Percentiles rank a stretch among this genome's conserved stretches.
phyloP scores from a whole-genome alignment of 192 early-diverging fungal species.

The Coemansia sp. region DNA sequence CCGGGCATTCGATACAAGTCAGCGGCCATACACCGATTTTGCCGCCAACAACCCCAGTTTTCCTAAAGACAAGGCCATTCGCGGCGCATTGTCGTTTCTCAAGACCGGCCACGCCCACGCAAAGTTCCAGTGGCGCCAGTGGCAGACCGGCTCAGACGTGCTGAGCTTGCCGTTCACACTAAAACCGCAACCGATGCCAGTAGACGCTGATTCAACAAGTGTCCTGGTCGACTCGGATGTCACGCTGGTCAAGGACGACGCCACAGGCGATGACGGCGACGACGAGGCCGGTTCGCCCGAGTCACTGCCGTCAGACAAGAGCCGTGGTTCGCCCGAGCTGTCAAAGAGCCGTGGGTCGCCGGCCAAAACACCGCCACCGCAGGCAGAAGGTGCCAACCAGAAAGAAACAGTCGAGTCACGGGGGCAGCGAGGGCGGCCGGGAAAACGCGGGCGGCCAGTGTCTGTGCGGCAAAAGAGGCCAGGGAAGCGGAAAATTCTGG shows the following conservation, averaged over 20 bases:
- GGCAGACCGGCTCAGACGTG: conserved; percentile 47
- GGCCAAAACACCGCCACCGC: neutral
- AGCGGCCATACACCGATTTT: conserved; percentile 49
- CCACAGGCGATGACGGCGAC: conserved; percentile 4
- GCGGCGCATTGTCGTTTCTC: conserved; percentile 37
- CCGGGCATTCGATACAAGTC: conserved; percentile 34
- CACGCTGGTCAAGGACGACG: conserved; percentile 18
- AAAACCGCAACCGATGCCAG: neutral
- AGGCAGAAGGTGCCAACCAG: neutral
- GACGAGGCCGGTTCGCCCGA: conserved; percentile 1
- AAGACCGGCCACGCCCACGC: conserved; percentile 38
- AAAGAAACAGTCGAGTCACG: neutral
- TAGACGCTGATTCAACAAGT: neutral
- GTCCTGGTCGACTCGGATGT: conserved; percentile 22
- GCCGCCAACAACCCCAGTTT: conserved; percentile 31
- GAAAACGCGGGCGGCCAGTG: too few relatives aligned
- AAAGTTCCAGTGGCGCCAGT: conserved; percentile 46
- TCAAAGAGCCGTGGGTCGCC: neutral
- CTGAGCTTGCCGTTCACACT: conserved; percentile 40
- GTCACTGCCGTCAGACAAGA: neutral
- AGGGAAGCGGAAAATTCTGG: neutral
- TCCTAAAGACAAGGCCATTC: conserved; percentile 41
- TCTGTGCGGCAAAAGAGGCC: neutral
- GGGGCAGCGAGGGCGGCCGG: too few relatives aligned
- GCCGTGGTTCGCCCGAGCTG: neutral